A percentile compares a stretch with the other conserved stretches of the same genome.
These are phyloP conservation scores for Lagenaria siceraria DNA, from an alignment of 306 rosid genomes.

Conservation along the genomic window DNA sequence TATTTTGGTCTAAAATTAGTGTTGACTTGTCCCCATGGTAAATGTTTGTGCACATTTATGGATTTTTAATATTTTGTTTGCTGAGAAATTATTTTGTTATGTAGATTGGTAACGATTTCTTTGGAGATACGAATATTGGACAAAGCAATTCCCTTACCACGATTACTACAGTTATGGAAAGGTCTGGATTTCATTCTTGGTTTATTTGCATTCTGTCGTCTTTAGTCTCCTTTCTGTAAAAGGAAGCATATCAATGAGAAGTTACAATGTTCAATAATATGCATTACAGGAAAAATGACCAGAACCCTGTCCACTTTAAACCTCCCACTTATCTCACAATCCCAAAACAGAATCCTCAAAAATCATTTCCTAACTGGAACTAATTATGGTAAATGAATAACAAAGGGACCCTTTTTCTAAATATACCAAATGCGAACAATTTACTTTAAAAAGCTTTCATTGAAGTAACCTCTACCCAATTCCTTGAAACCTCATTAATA, in stretches of 20 bases:
- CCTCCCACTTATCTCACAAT: background rate
- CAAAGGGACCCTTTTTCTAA: background rate
- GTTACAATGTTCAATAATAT: background rate
- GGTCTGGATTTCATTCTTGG: slow-evolving; percentile 21
- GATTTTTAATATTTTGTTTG: background rate
- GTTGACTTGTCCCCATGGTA: background rate
- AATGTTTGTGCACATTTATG: background rate
- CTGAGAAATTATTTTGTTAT: slow-evolving; percentile 13
- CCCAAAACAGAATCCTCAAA: background rate
- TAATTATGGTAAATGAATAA: background rate
- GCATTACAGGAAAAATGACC: background rate
- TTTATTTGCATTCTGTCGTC: background rate
- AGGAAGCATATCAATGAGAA: background rate
- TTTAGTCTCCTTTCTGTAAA: background rate
- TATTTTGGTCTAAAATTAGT: background rate
- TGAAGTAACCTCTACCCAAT: background rate
- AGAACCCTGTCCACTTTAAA: background rate
- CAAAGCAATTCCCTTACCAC: slow-evolving; percentile 22
- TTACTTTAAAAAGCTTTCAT: background rate
- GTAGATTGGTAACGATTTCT: slow-evolving; percentile 46
- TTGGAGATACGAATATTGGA: slow-evolving; percentile 24
- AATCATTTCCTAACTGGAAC: background rate
- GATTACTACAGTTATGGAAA: slow-evolving; percentile 41
- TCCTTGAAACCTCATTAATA: background rate
- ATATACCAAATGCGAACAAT: background rate